These are phyloP conservation scores for Pezicula radicicola DNA, from an alignment of 2,329 filamentous ascomycete genomes.

Conservation along the genomic window DNA sequence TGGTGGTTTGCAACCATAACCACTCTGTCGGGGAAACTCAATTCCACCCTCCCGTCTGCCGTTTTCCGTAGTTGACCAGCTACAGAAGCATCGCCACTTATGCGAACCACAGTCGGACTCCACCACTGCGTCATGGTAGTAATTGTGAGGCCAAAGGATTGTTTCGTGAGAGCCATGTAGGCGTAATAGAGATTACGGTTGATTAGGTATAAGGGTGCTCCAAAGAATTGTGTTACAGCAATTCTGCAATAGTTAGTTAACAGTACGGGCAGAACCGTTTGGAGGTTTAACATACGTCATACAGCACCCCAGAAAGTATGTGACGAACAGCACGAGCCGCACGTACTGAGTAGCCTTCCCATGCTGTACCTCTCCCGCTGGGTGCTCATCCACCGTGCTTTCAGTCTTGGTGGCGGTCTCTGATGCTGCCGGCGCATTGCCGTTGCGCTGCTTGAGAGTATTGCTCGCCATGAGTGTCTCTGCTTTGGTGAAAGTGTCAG, in stretches of 20 bases:
- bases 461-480: constrained; percentile 17
- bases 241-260: constrained; percentile 44
- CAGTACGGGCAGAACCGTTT: not conserved
- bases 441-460: constrained; percentile 22
- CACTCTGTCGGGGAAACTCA: constrained; percentile 76
- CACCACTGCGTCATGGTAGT: constrained; percentile 83
- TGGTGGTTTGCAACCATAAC: constrained; percentile 88
- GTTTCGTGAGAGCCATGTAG: constrained; percentile 85
- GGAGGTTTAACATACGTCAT: constrained; percentile 21
- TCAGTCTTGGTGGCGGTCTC: constrained; percentile 7
- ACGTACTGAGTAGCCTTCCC: constrained; percentile 21
- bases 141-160: constrained; percentile 74
- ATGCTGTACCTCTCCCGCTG: constrained; percentile 30
- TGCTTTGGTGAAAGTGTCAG: not conserved
- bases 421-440: constrained; percentile 3
- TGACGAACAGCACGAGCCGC: constrained; percentile 21
- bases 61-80: constrained; percentile 69
- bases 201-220: constrained; percentile 71
- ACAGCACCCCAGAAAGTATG: constrained; percentile 25
- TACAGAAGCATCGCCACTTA: constrained; percentile 81
- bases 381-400: constrained; percentile 23
- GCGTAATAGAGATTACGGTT: constrained; percentile 77
- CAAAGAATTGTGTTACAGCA: constrained; percentile 71
- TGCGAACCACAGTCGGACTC: constrained; percentile 78
- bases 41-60: constrained; percentile 70